Evolutionary conservation across 1,284 basidiomycete species (phyloP).

Genomic region (Cerrena zonata): DNA sequence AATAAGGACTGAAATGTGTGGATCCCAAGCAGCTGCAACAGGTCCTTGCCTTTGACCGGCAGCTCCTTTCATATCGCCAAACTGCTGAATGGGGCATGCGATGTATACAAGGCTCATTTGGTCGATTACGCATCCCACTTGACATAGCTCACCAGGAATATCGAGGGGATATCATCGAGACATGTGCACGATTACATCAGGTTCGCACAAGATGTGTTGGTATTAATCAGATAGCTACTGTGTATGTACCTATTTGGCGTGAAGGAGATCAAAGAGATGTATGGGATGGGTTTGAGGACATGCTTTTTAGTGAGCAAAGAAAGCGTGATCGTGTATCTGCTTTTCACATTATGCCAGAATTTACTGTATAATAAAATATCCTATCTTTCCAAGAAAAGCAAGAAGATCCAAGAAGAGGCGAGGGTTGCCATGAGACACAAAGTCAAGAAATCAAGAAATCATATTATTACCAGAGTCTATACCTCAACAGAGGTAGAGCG

Average conservation of each 20-base stretch:
- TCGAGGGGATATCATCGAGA: slow-evolving; percentile 28
- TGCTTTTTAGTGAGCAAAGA: slow-evolving; percentile 29
- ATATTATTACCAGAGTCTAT: neutral
- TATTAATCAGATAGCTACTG: slow-evolving; percentile 34
- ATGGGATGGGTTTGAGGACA: slow-evolving; percentile 30
- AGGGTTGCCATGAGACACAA: too few species aligned
- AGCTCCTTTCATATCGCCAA: slow-evolving; percentile 36
- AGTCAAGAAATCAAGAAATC: too few species aligned
- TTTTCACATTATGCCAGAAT: slow-evolving; percentile 21
- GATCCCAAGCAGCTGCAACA: neutral
- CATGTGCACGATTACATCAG: slow-evolving; percentile 27
- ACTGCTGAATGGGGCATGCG: slow-evolving; percentile 44
- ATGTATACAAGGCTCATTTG: slow-evolving; percentile 38
- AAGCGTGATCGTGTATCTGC: slow-evolving; percentile 25
- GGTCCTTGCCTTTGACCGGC: slow-evolving; percentile 23
- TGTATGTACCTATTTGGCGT: slow-evolving; percentile 33
- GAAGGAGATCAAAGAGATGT: slow-evolving; percentile 21
- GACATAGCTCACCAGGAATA: slow-evolving; percentile 22
- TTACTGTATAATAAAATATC: neutral
- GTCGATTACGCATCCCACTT: slow-evolving; percentile 33
- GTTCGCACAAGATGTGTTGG: slow-evolving; percentile 28
- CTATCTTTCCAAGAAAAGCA: too few species aligned
- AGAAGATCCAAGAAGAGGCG: too few species aligned
- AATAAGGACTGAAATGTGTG: too few species aligned
- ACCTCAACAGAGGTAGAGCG: neutral